Conservation (phyloP, 306 rosid genomes). For the Cotoneaster glaucophyllus region DNA sequence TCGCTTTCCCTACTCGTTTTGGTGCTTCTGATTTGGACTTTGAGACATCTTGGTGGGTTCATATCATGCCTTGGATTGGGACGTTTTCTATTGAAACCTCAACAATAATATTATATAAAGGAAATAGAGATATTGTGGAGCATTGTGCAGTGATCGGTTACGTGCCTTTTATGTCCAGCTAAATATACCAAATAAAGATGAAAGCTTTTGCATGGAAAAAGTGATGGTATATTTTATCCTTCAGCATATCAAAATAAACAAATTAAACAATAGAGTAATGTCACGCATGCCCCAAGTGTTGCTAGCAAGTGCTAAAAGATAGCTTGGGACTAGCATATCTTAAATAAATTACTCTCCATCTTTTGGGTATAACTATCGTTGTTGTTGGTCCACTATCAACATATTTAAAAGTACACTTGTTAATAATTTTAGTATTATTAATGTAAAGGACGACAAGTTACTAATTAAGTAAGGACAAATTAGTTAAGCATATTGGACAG, state of each 20-base stretch:
- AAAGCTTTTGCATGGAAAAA: constrained; percentile 4
- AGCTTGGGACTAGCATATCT: background rate
- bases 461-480: background rate
- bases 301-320: constrained; percentile 4
- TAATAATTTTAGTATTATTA: too few relatives aligned
- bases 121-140: background rate
- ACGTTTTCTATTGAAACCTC: constrained; percentile 11
- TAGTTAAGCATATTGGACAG: background rate
- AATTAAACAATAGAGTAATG: background rate
- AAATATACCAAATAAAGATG: background rate
- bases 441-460: background rate
- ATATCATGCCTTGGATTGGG: constrained; percentile 23
- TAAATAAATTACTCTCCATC: background rate
- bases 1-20: constrained; percentile 19
- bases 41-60: constrained; percentile 13
- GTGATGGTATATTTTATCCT: background rate
- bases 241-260: background rate
- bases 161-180: background rate
- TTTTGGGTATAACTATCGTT: background rate
- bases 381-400: constrained; percentile 1
- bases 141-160: background rate
- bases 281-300: constrained; percentile 7
- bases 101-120: background rate
- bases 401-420: background rate
- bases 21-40: constrained; percentile 17